Evolutionary conservation across 2,329 filamentous ascomycete species (phyloP).

Genomic region (Sarocladiaceae sp.): DNA sequence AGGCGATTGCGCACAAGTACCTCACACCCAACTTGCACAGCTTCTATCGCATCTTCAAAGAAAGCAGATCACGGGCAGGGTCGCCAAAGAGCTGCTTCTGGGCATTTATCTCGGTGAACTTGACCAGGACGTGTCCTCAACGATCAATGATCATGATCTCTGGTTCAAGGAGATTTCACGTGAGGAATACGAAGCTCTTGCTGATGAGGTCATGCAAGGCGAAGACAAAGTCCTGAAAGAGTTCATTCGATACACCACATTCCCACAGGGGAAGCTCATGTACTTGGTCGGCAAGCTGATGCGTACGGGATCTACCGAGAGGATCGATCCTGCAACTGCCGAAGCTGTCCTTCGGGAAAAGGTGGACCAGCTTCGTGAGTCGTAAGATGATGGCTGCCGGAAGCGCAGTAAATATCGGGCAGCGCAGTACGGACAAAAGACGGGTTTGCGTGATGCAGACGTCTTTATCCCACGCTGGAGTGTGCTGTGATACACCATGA

Average conservation of each 20-base stretch:
- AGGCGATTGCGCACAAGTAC: conserved; percentile 43
- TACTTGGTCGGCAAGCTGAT: conserved; percentile 58
- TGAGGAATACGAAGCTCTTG: conserved; percentile 45
- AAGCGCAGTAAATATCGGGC: too few species aligned
- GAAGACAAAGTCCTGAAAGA: conserved; percentile 43
- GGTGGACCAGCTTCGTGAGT: background rate
- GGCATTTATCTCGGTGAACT: conserved; percentile 46
- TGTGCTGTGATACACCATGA: background rate
- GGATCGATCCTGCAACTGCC: conserved; percentile 49
- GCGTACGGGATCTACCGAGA: conserved; percentile 46
- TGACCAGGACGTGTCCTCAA: conserved; percentile 35
- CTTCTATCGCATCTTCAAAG: conserved; percentile 44
- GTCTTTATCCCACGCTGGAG: background rate
- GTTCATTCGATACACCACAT: conserved; percentile 39
- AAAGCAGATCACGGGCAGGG: conserved; percentile 48
- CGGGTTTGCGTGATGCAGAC: background rate
- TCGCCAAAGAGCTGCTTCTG: conserved; percentile 55
- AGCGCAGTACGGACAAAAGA: too few species aligned
- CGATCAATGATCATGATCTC: conserved; percentile 42
- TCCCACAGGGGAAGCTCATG: conserved; percentile 57
- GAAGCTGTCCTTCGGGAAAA: conserved; percentile 39
- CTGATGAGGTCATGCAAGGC: conserved; percentile 36
- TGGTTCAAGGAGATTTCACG: conserved; percentile 51
- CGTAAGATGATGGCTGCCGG: background rate
- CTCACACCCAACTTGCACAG: conserved; percentile 43